Percentiles rank a stretch among this genome's conserved stretches.
phyloP scores from a whole-genome alignment of 176 grass and related monocot genomes.

The Aegilops sharonensis region DNA sequence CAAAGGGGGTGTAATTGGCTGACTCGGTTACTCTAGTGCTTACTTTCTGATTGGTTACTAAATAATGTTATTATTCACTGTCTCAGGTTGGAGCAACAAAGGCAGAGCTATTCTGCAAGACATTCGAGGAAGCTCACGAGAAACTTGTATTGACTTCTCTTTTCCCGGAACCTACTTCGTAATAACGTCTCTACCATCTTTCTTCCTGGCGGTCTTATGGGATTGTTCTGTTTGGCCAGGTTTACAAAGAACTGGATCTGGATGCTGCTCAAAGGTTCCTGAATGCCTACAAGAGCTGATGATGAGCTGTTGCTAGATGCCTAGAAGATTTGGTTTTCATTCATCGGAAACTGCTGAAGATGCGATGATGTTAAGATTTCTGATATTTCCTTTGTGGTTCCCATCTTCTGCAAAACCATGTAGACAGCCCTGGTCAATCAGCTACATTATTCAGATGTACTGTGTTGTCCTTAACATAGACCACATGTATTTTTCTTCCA shows the following conservation, averaged over 20 bases:
- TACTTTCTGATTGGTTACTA: not conserved
- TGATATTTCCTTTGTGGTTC: not conserved
- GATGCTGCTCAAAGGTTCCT: slow-evolving; percentile 69
- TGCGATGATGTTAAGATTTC: not conserved
- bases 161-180: not conserved
- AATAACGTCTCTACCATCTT: not conserved
- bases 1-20: not conserved
- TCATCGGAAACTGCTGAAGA: not conserved
- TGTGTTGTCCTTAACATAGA: not conserved
- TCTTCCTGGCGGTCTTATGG: not conserved
- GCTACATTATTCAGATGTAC: not conserved
- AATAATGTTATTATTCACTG: not conserved
- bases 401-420: not conserved
- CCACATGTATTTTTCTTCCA: not conserved
- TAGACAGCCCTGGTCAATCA: not conserved
- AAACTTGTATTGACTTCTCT: slow-evolving; percentile 52
- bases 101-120: slow-evolving; percentile 69
- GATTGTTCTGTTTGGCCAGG: slow-evolving; percentile 41
- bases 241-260: slow-evolving; percentile 77
- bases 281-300: slow-evolving; percentile 40
- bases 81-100: slow-evolving; percentile 67
- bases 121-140: slow-evolving; percentile 70
- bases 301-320: slow-evolving; percentile 4
- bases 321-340: not conserved
- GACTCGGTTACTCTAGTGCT: not conserved